Base-by-base conservation (phyloP, 768 basidiomycete genomes). In the Boletellus emodensis region DNA sequence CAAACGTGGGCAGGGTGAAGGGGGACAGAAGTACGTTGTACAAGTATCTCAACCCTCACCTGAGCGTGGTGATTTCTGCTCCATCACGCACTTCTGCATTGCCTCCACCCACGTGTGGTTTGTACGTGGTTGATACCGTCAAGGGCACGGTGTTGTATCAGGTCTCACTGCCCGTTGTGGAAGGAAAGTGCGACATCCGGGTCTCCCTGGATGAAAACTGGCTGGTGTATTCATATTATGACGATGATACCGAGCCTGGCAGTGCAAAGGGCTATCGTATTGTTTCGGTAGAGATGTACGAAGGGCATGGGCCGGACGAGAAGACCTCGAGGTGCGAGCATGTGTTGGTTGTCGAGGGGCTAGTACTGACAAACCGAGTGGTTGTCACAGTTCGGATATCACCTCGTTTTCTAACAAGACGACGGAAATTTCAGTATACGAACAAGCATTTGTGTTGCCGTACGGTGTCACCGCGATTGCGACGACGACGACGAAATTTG, bases 11-110 rank as follows among this genome's bases (percentile, higher is more conserved):
- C 4, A 84, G 84, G 59, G 92, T 95, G 4, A 73, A 91, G 4
- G 94, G 90, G 3, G 87, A 94, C 66, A 82, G 93, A 46, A 84
- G 82, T 34, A 94, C 93, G 30, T 66, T 97, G 51, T 95, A 96
- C 76, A 97, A 97, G 71, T 95, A 96, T 62, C 77, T 97, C 53
- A 95, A 95, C 64, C 87, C 86, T 8, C 83, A 90, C 58, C 58
- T 94, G 32, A 74, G 85, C 43, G 79, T 81, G 8, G 72, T 91
- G 34, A 69, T 85, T 28, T 90, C 90, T 6, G 67, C 73, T 13
- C 64, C 73, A 15, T 45, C 48, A 1, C 51, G 20, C 22, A 6
- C 38, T 2, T 52, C 55, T 3, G 38, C 57, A 1, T 54, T 67
- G 5, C 52, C 56, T 40, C 40, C 48, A 7, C 39, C 50, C 1